Percentiles rank a stretch among this genome's conserved stretches.
phyloP scores from a whole-genome alignment of 306 rosid genomes.

The Dalbergia cultrata region DNA sequence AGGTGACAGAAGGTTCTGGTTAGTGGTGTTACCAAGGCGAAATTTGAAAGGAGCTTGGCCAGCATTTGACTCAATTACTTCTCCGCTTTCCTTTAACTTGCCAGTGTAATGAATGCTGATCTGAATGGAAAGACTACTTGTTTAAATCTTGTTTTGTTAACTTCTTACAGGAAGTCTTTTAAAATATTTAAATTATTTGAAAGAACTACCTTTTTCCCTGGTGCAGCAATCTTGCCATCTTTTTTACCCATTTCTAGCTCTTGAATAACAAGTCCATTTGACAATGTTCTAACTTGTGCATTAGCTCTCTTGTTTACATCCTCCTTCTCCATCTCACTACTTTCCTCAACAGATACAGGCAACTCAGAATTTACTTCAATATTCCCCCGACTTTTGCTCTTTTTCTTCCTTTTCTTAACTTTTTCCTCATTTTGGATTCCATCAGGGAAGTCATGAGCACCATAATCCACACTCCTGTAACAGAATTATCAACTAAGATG shows the following conservation, averaged over 20 bases:
- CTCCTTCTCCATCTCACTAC: slow-evolving; percentile 32
- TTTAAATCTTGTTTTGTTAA: slow-evolving; percentile 21
- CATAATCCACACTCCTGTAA: slow-evolving; percentile 52
- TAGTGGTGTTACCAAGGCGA: slow-evolving; percentile 72
- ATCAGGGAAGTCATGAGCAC: slow-evolving; percentile 47
- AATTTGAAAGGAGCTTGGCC: slow-evolving; percentile 69
- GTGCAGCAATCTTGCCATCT: slow-evolving; percentile 72
- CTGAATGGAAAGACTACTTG: slow-evolving; percentile 65
- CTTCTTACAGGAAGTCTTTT: not conserved
- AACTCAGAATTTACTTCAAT: slow-evolving; percentile 48
- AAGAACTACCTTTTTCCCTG: slow-evolving; percentile 71
- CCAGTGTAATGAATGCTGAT: slow-evolving; percentile 70
- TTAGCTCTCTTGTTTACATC: slow-evolving; percentile 43
- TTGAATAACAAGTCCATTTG: slow-evolving; percentile 67
- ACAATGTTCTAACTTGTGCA: slow-evolving; percentile 56
- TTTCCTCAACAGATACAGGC: slow-evolving; percentile 51
- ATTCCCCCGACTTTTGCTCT: slow-evolving; percentile 56
- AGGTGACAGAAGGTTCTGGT: slow-evolving; percentile 12
- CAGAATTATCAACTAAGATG: slow-evolving; percentile 35
- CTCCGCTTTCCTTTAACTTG: slow-evolving; percentile 71
- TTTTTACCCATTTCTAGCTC: slow-evolving; percentile 70
- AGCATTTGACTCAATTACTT: slow-evolving; percentile 60
- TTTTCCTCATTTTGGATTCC: slow-evolving; percentile 55
- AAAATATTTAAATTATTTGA: slow-evolving; percentile 37
- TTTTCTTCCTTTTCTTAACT: slow-evolving; percentile 63